Conservation (phyloP, 371 early-diverging fungal species). For the Apophysomyces elegans region DNA sequence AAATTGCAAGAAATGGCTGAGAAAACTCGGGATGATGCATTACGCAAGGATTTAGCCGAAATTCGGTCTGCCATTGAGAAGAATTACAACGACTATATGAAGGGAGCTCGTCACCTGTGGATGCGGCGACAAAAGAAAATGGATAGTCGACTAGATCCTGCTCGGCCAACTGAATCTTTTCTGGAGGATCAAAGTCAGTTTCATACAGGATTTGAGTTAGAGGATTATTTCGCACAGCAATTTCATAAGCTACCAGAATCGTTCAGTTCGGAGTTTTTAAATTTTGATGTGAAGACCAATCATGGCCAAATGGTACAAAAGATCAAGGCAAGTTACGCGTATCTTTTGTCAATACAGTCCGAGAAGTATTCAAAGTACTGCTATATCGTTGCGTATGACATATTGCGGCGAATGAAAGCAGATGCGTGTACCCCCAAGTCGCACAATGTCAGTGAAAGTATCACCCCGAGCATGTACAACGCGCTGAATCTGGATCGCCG, state of each 20-base stretch:
- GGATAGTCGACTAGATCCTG: background rate
- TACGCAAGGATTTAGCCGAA: constrained; percentile 6
- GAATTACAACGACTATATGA: constrained; percentile 4
- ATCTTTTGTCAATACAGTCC: constrained; percentile 6
- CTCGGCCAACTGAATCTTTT: background rate
- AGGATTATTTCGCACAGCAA: constrained; percentile 11
- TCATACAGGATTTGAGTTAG: constrained; percentile 12
- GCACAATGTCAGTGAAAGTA: constrained; percentile 1
- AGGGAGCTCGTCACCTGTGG: background rate
- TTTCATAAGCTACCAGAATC: background rate
- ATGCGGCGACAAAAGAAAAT: background rate
- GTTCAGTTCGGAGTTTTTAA: background rate
- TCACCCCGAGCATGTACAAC: constrained; percentile 9
- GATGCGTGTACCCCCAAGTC: constrained; percentile 5
- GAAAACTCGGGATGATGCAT: background rate
- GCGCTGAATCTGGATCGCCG: constrained; percentile 10
- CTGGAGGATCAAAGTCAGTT: background rate
- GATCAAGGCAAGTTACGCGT: constrained; percentile 33
- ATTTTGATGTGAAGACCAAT: constrained; percentile 22
- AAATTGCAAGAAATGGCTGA: background rate
- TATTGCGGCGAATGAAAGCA: constrained; percentile 33
- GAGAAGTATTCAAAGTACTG: constrained; percentile 30
- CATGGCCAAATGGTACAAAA: constrained; percentile 18
- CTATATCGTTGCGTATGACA: constrained; percentile 36
- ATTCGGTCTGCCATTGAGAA: background rate